phyloP scores from a whole-genome alignment of 768 basidiomycete species.

The Cystobasidium onofrii region DNA sequence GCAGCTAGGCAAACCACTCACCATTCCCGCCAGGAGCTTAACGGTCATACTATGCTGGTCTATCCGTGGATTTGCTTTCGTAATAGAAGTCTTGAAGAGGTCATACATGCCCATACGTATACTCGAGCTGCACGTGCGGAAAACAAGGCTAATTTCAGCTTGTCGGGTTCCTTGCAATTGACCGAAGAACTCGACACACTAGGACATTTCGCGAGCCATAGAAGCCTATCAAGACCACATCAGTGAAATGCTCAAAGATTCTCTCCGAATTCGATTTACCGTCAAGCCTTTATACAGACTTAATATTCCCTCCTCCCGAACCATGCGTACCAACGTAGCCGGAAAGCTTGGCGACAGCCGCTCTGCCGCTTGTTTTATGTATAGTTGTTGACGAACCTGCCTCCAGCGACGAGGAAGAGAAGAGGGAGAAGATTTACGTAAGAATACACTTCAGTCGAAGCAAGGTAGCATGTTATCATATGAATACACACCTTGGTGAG shows the following conservation, averaged over 20 bases:
- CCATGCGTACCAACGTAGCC: slow-evolving; percentile 34
- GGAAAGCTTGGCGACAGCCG: slow-evolving; percentile 32
- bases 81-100: slow-evolving; percentile 34
- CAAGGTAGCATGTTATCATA: background rate
- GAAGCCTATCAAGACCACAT: slow-evolving; percentile 11
- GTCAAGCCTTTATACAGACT: slow-evolving; percentile 31
- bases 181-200: background rate
- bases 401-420: no score
- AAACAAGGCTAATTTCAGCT: background rate
- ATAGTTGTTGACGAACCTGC: slow-evolving; percentile 41
- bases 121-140: slow-evolving; percentile 26
- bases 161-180: background rate
- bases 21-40: slow-evolving; percentile 34
- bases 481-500: background rate
- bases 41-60: slow-evolving; percentile 35
- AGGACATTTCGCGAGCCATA: slow-evolving; percentile 31
- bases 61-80: background rate
- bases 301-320: slow-evolving; percentile 34
- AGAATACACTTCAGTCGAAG: no score
- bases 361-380: slow-evolving; percentile 17
- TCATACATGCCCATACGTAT: slow-evolving; percentile 42
- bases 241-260: background rate
- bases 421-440: no score
- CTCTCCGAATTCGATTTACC: background rate
- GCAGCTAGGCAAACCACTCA: background rate